Conservation (phyloP, 345 rosid genomes). For the Laguncularia racemosa region DNA sequence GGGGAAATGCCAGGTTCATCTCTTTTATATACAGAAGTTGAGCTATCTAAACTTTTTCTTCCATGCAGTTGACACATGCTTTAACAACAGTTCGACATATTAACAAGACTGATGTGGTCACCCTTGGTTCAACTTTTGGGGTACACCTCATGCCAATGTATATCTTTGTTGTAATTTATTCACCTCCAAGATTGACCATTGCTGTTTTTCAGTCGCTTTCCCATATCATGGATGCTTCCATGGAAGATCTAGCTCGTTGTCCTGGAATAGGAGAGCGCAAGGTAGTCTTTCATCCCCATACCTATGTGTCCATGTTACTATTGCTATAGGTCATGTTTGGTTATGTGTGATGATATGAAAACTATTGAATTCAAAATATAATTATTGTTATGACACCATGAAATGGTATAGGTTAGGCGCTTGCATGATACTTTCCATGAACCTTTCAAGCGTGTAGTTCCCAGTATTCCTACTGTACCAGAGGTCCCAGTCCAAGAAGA, state of each 20-base stretch:
- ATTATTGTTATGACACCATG: not conserved
- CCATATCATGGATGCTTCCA: conserved; percentile 82
- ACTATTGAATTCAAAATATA: not conserved
- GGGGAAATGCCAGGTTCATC: not conserved
- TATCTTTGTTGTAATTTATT: no score
- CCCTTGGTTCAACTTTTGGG: conserved; percentile 94
- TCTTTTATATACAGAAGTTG: not conserved
- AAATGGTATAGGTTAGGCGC: conserved; percentile 56
- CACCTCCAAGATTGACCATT: no score
- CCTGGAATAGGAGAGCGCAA: conserved; percentile 96
- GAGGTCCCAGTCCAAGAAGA: conserved; percentile 33
- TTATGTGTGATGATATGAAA: no score
- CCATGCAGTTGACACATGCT: conserved; percentile 56
- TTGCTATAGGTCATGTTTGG: not conserved
- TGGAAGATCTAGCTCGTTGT: conserved; percentile 92
- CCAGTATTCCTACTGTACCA: conserved; percentile 34
- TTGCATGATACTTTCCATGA: conserved; percentile 89
- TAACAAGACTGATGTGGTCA: conserved; percentile 92
- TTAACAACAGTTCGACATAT: conserved; percentile 75
- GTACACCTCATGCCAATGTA: conserved; percentile 23
- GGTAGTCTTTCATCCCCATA: conserved; percentile 27
- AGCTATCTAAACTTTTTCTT: not conserved
- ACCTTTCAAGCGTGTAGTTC: conserved; percentile 72
- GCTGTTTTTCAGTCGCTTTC: conserved; percentile 57
- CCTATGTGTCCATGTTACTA: not conserved